Evolutionary conservation across 129 eudicot species (phyloP).

Genomic region (Escallonia rubra): DNA sequence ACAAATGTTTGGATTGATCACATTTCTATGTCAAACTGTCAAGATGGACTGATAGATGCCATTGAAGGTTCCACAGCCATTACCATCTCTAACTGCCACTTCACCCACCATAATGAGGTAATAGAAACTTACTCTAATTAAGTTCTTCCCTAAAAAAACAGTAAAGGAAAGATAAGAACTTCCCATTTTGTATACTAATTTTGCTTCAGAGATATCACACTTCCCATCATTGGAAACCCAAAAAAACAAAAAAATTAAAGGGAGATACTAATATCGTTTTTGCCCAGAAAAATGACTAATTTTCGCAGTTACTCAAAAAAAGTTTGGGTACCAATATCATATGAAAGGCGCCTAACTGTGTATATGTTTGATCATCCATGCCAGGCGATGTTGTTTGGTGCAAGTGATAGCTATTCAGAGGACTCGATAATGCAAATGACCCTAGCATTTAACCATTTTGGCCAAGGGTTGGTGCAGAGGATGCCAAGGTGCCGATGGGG

Average conservation of each 20-base stretch:
- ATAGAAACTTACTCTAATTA: neutral
- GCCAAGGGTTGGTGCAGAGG: conserved; percentile 52
- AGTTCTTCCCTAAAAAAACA: too few species aligned
- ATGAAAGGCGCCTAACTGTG: too few species aligned
- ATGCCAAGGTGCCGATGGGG: conserved; percentile 65
- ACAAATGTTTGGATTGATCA: conserved; percentile 66
- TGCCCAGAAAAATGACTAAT: too few species aligned
- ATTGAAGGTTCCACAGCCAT: conserved; percentile 53
- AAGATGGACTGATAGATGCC: conserved; percentile 55
- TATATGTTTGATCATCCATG: too few species aligned
- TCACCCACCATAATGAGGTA: conserved; percentile 57
- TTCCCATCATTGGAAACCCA: too few species aligned
- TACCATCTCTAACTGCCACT: conserved; percentile 68
- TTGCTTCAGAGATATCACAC: too few species aligned
- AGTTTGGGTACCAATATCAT: too few species aligned
- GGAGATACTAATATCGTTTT: too few species aligned
- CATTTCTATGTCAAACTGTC: conserved; percentile 40
- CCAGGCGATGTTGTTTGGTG: conserved; percentile 58
- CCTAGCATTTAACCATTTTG: conserved; percentile 63
- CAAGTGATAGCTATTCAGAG: conserved; percentile 26
- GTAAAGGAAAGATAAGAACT: too few species aligned
- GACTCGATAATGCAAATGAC: conserved; percentile 60
- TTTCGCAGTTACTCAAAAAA: too few species aligned
- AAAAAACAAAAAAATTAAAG: too few species aligned
- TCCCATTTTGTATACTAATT: too few species aligned